These are phyloP conservation scores for Chytriomyces hyalinus DNA, from an alignment of 192 early-diverging fungal species.

Conservation along the genomic window DNA sequence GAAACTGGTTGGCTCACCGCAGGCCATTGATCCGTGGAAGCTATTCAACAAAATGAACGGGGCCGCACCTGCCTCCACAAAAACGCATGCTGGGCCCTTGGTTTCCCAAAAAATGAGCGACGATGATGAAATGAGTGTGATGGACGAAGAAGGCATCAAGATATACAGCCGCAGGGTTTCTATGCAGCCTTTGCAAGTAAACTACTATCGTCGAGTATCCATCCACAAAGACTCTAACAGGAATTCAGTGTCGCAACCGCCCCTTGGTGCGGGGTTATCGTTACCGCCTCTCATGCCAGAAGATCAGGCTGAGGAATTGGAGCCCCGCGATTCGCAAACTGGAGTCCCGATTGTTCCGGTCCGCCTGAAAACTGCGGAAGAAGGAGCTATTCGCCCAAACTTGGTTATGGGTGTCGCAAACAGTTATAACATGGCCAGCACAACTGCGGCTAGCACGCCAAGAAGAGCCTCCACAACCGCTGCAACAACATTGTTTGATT, in stretches of 20 bases:
- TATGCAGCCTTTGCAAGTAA: slow-evolving; percentile 23
- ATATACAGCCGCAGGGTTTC: slow-evolving; percentile 14
- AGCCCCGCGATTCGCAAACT: too few relatives aligned
- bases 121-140: slow-evolving; percentile 11
- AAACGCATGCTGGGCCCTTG: too few relatives aligned
- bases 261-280: neutral
- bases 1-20: too few relatives aligned
- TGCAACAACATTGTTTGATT: slow-evolving; percentile 16
- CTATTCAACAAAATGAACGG: too few relatives aligned
- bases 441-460: neutral
- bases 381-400: slow-evolving; percentile 2
- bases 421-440: neutral
- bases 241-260: neutral
- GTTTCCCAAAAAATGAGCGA: neutral
- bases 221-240: neutral
- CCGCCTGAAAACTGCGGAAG: neutral
- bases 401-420: neutral
- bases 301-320: too few relatives aligned
- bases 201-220: slow-evolving; percentile 17
- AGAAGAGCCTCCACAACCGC: slow-evolving; percentile 10
- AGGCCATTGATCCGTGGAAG: too few relatives aligned
- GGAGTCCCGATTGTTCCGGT: neutral
- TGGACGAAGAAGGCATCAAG: slow-evolving; percentile 15
- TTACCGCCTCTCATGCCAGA: neutral
- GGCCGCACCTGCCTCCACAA: too few relatives aligned